phyloP scores from a whole-genome alignment of 768 basidiomycete genomes.

The Punctularia strigosozonata region DNA sequence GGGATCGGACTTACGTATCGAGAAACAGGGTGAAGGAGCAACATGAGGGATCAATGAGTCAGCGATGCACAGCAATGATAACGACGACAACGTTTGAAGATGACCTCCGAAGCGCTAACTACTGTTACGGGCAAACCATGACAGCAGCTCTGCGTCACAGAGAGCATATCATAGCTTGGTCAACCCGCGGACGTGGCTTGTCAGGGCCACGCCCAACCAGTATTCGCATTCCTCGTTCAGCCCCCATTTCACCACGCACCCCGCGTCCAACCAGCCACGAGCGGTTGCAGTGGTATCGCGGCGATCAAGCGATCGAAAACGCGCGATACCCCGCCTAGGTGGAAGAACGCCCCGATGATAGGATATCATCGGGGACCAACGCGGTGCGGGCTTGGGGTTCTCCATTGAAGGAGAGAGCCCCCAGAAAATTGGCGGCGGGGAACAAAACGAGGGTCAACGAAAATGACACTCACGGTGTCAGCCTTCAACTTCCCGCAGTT shows the following conservation, averaged over 20 bases:
- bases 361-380: slow-evolving; percentile 62
- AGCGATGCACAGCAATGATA: slow-evolving; percentile 17
- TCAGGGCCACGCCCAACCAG: too few species aligned
- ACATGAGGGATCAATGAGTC: slow-evolving; percentile 15
- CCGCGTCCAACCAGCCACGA: slow-evolving; percentile 76
- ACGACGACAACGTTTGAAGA: too few species aligned
- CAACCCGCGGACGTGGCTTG: too few species aligned
- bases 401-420: slow-evolving; percentile 91
- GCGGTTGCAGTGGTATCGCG: slow-evolving; percentile 60
- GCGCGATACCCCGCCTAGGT: slow-evolving; percentile 65
- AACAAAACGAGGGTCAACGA: slow-evolving; percentile 82
- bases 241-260: slow-evolving; percentile 95
- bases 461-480: slow-evolving; percentile 84
- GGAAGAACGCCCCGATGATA: slow-evolving; percentile 62
- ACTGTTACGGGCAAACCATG: slow-evolving; percentile 50
- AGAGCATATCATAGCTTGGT: slow-evolving; percentile 31
- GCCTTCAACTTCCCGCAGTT: slow-evolving; percentile 98
- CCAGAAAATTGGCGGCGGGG: slow-evolving; percentile 94
- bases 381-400: slow-evolving; percentile 92
- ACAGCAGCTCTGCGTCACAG: slow-evolving; percentile 63
- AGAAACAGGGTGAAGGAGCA: slow-evolving; percentile 9
- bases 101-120: slow-evolving; percentile 28
- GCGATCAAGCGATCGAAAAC: slow-evolving; percentile 94
- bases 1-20: slow-evolving; percentile 59
- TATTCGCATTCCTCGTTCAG: slow-evolving; percentile 93